A percentile compares a stretch with the other conserved stretches of the same genome.
phyloP scores from a whole-genome alignment of 2,329 filamentous ascomycete genomes.

The Clonostachys rhizophaga region DNA sequence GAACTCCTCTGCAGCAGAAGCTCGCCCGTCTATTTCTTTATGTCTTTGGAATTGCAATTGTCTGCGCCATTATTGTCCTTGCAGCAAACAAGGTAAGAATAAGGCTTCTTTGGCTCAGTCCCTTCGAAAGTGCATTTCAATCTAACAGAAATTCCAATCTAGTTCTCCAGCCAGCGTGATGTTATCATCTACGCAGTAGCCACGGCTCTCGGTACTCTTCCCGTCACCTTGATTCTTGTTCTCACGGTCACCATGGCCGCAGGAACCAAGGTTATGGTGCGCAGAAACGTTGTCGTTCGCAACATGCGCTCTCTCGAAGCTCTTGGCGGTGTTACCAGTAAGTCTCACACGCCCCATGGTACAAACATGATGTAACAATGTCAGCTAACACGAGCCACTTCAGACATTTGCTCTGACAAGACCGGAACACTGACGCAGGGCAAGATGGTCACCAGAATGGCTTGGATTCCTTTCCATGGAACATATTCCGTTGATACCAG shows the following conservation, averaged over 20 bases:
- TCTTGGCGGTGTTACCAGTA: slow-evolving; percentile 43
- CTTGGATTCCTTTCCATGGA: slow-evolving; percentile 20
- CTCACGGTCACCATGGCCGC: slow-evolving; percentile 54
- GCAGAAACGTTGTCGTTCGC: slow-evolving; percentile 41
- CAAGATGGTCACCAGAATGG: slow-evolving; percentile 18
- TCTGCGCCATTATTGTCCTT: slow-evolving; percentile 32
- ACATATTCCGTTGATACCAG: slow-evolving; percentile 22
- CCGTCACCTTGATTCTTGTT: slow-evolving; percentile 39
- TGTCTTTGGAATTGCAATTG: slow-evolving; percentile 52
- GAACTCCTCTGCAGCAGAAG: slow-evolving; percentile 65
- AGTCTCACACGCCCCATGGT: slow-evolving; percentile 12
- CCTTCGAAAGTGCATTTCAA: too few relatives aligned
- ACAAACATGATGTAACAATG: slow-evolving; percentile 1
- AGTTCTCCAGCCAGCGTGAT: slow-evolving; percentile 8
- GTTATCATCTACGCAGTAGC: slow-evolving; percentile 33
- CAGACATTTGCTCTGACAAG: slow-evolving; percentile 22
- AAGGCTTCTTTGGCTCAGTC: too few relatives aligned
- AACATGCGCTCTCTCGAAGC: slow-evolving; percentile 41
- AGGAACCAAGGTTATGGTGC: slow-evolving; percentile 43
- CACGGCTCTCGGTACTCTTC: slow-evolving; percentile 38
- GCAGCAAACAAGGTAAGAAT: slow-evolving; percentile 17
- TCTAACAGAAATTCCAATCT: too few relatives aligned
- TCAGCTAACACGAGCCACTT: too few relatives aligned
- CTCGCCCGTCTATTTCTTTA: slow-evolving; percentile 62
- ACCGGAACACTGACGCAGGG: slow-evolving; percentile 26